phyloP scores from a whole-genome alignment of 2,329 filamentous ascomycete species.

The Fusarium sarcochroum region DNA sequence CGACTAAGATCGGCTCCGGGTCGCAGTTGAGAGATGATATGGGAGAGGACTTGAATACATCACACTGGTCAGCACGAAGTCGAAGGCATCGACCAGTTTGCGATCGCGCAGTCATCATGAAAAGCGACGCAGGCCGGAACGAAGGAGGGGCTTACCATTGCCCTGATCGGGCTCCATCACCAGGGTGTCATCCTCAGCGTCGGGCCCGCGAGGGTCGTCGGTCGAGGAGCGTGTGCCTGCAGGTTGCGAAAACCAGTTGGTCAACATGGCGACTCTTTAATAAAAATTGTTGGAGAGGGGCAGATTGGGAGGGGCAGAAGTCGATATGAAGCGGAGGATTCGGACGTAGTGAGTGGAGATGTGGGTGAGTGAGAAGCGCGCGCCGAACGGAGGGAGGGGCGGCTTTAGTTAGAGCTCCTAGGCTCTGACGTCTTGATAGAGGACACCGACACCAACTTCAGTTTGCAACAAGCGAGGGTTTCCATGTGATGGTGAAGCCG shows the following conservation, averaged over 20 bases:
- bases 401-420: constrained; percentile 33
- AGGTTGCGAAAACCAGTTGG: constrained; percentile 58
- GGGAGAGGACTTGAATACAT: constrained; percentile 79
- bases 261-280: constrained; percentile 56
- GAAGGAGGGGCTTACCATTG: constrained; percentile 73
- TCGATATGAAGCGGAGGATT: constrained; percentile 40
- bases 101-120: constrained; percentile 18
- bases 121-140: constrained; percentile 18
- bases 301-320: constrained; percentile 29
- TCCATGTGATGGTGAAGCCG: constrained; percentile 12
- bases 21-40: constrained; percentile 97
- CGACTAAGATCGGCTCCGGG: constrained; percentile 95
- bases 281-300: constrained; percentile 36
- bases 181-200: constrained; percentile 77
- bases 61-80: constrained; percentile 32
- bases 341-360: constrained; percentile 44
- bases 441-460: constrained; percentile 11
- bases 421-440: constrained; percentile 31
- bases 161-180: constrained; percentile 93
- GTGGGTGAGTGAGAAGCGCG: constrained; percentile 41
- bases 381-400: constrained; percentile 39
- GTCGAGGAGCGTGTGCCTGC: constrained; percentile 67
- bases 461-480: constrained; percentile 7
- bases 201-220: constrained; percentile 65
- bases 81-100: constrained; percentile 5